A percentile compares a stretch with the other conserved stretches of the same genome.
Conservation (phyloP, 23 red algal species). For the Pyropia yezoensis region DNA sequence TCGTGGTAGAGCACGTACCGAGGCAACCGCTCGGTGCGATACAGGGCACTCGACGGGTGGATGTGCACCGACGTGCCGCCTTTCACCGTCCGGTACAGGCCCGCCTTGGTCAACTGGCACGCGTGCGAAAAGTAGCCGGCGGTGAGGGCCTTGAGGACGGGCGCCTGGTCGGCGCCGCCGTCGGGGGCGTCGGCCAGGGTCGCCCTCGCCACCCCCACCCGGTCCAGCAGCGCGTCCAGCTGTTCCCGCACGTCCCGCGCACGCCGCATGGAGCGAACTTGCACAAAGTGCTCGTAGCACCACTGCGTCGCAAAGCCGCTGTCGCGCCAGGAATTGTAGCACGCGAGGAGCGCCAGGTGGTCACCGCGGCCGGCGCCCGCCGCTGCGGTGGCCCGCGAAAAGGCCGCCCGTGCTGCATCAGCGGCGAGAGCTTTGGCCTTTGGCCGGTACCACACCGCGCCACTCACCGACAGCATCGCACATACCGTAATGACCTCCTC, state of each 20-base stretch:
- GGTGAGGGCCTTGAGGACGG: conserved; percentile 66
- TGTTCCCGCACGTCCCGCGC: conserved; percentile 83
- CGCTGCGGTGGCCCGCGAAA: conserved; percentile 11
- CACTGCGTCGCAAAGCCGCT: conserved; percentile 62
- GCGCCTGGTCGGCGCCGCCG: conserved; percentile 26
- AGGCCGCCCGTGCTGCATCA: conserved; percentile 47
- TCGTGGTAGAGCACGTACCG: conserved; percentile 82
- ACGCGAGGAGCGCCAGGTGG: conserved; percentile 56
- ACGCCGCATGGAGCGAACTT: conserved; percentile 63
- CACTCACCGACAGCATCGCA: conserved; percentile 75
- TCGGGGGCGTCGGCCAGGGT: conserved; percentile 1
- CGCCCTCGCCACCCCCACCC: conserved; percentile 42
- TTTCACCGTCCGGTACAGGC: conserved; percentile 70
- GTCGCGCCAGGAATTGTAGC: conserved; percentile 76
- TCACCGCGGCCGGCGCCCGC: conserved; percentile 49
- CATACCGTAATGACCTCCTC: conserved; percentile 75
- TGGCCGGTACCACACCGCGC: conserved; percentile 65
- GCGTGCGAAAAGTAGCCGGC: conserved; percentile 81
- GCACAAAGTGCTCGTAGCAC: conserved; percentile 86
- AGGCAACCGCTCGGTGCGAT: conserved; percentile 40
- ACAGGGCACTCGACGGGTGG: conserved; percentile 75
- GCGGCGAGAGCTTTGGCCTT: conserved; percentile 66
- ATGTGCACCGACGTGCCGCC: conserved; percentile 70
- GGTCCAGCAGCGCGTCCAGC: conserved; percentile 63
- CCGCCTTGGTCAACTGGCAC: conserved; percentile 65